Percentiles rank a stretch among this genome's conserved stretches.
Conservation (phyloP, 2,329 filamentous ascomycete species). For the Microascus cirrosus region DNA sequence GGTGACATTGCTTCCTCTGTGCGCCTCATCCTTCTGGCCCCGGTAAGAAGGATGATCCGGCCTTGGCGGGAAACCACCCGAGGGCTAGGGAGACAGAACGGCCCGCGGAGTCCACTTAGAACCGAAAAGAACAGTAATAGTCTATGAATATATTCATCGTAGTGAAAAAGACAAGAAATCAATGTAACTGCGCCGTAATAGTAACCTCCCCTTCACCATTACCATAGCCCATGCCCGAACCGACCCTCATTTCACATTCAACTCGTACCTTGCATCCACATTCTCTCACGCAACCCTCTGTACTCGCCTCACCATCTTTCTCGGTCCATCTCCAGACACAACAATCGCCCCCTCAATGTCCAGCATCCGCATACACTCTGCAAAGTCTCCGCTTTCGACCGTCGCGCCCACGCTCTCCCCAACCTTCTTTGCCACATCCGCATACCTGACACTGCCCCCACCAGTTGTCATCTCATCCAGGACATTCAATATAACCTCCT, state of each 20-base stretch:
- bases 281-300: constrained; percentile 32
- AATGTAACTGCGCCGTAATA: background rate
- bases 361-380: constrained; percentile 65
- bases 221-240: background rate
- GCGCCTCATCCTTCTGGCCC: no score
- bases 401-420: constrained; percentile 59
- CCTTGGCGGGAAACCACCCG: no score
- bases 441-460: constrained; percentile 60
- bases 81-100: no score
- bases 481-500: constrained; percentile 61
- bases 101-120: background rate
- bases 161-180: background rate
- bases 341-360: constrained; percentile 79
- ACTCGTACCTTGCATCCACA: background rate
- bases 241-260: background rate
- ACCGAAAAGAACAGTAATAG: background rate
- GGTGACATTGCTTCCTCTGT: no score
- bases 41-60: no score
- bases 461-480: constrained; percentile 70
- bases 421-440: constrained; percentile 65
- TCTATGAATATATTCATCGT: background rate
- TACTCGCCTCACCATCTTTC: constrained; percentile 71
- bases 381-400: constrained; percentile 71
- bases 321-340: constrained; percentile 72
- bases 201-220: background rate